These are phyloP conservation scores for Heritiera littoralis DNA, from an alignment of 345 rosid genomes.

Conservation along the genomic window DNA sequence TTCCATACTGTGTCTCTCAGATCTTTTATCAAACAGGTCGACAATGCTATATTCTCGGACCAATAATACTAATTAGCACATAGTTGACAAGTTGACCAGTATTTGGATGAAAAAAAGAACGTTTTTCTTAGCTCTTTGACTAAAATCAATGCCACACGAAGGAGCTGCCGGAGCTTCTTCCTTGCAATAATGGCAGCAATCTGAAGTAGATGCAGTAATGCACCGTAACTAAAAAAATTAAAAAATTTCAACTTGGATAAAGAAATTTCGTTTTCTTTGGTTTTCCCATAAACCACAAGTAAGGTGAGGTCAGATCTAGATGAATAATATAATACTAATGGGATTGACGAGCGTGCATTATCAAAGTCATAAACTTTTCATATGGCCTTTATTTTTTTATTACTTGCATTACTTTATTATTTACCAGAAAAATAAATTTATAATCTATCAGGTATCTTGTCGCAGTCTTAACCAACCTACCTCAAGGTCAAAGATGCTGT, in stretches of 20 bases:
- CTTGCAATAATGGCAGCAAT: neutral
- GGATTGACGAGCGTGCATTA: neutral
- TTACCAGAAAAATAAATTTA: neutral
- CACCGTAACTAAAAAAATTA: neutral
- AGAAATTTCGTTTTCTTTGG: no score
- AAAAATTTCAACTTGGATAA: no score
- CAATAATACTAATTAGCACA: no score
- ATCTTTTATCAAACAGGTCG: constrained; percentile 11
- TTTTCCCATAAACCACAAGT: no score
- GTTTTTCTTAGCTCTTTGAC: neutral
- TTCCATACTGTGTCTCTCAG: constrained; percentile 17
- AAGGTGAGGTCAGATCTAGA: no score
- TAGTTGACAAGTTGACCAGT: neutral
- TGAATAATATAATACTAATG: no score
- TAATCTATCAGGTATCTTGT: neutral
- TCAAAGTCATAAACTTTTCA: neutral
- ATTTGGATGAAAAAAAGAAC: neutral
- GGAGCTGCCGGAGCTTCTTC: neutral
- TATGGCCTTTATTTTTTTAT: neutral
- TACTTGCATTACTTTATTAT: neutral
- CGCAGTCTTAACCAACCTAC: neutral
- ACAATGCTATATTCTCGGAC: neutral
- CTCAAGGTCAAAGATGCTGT: neutral
- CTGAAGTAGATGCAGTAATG: neutral
- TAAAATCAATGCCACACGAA: neutral